A percentile compares a stretch with the other conserved stretches of the same genome.
Conservation (phyloP, 2,329 filamentous ascomycete genomes). For the Hymenotorrendiella dingleyae region DNA sequence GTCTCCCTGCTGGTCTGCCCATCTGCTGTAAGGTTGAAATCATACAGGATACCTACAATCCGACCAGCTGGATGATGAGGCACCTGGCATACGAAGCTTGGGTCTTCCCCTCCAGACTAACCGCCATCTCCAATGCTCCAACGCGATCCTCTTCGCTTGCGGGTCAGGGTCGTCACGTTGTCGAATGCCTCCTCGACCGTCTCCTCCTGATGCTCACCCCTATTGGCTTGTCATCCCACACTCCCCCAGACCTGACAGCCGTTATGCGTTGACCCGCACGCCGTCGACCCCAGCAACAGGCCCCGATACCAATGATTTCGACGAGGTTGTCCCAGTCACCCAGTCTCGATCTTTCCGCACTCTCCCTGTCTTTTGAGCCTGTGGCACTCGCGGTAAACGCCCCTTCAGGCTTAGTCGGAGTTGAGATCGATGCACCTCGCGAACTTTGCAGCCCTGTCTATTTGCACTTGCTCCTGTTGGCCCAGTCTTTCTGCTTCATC, state of each 20-base stretch:
- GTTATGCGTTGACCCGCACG: conserved; percentile 26
- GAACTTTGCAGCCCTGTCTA: conserved; percentile 18
- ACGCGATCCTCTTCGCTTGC: conserved; percentile 5
- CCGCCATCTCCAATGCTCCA: conserved; percentile 9
- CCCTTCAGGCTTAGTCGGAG: conserved; percentile 23
- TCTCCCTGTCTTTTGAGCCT: conserved; percentile 24
- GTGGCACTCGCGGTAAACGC: conserved; percentile 14
- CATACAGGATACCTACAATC: conserved; percentile 1
- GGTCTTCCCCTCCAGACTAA: neutral
- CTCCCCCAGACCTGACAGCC: conserved; percentile 23
- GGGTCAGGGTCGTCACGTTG: conserved; percentile 16
- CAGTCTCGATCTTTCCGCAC: conserved; percentile 28
- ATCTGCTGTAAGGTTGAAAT: neutral
- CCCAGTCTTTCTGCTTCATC: conserved; percentile 24
- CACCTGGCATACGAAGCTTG: neutral
- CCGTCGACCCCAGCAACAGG: conserved; percentile 16
- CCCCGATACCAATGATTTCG: conserved; percentile 23
- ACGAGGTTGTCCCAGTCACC: conserved; percentile 8
- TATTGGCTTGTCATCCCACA: conserved; percentile 14
- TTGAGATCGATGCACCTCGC: conserved; percentile 26
- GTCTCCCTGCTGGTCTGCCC: neutral
- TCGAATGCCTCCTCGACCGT: conserved; percentile 3
- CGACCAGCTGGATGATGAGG: conserved; percentile 6
- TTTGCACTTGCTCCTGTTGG: conserved; percentile 17
- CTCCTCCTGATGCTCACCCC: conserved; percentile 2